A percentile compares a stretch with the other conserved stretches of the same genome.
Evolutionary conservation across 1,139 yeast genomes (phyloP).

Genomic region (Candida tetrigidarum): DNA sequence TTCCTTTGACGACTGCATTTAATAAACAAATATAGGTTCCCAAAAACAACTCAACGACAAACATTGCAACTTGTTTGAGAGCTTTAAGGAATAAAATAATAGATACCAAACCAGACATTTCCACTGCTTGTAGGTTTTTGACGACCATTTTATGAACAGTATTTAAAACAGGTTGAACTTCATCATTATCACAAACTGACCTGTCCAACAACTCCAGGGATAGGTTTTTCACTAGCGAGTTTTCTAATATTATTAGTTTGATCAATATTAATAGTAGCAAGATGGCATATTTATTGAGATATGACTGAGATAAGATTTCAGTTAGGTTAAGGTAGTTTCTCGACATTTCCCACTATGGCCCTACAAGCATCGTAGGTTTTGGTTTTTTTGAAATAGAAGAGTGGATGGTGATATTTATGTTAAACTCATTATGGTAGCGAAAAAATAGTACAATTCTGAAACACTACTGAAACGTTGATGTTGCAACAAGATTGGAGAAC

Average conservation of each 20-base stretch:
- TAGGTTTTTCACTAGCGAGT: constrained; percentile 38
- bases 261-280: constrained; percentile 47
- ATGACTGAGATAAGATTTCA: constrained; percentile 60
- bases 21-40: constrained; percentile 89
- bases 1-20: constrained; percentile 72
- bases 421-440: neutral
- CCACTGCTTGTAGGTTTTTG: constrained; percentile 14
- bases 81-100: constrained; percentile 29
- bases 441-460: neutral
- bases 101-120: constrained; percentile 14
- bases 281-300: constrained; percentile 61
- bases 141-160: constrained; percentile 15
- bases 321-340: constrained; percentile 30
- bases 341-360: constrained; percentile 8
- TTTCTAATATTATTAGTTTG: constrained; percentile 53
- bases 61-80: constrained; percentile 61
- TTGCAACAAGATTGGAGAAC: constrained; percentile 4
- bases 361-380: neutral
- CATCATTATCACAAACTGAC: constrained; percentile 22
- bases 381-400: neutral
- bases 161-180: constrained; percentile 17
- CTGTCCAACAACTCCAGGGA: constrained; percentile 37
- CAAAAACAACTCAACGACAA: constrained; percentile 69
- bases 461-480: constrained; percentile 6
- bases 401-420: neutral